Percentiles rank a stretch among this genome's conserved stretches.
Evolutionary conservation across 495 filamentous ascomycete genomes (phyloP).

Genomic region (Hyaloscypha bicolor): DNA sequence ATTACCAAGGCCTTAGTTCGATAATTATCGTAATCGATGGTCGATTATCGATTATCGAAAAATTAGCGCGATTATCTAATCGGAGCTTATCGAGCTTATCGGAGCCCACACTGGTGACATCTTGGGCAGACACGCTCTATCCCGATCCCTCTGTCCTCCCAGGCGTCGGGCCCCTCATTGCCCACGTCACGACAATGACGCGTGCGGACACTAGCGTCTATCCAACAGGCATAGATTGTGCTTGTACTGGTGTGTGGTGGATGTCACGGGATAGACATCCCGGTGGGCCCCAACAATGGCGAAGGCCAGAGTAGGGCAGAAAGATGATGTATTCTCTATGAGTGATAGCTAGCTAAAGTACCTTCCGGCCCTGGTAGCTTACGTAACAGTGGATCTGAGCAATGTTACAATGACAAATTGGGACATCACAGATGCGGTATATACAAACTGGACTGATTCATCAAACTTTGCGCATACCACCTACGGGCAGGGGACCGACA

Average conservation of each 20-base stretch:
- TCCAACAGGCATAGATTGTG: conserved; percentile 6
- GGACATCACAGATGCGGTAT: background rate
- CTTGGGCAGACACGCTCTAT: background rate
- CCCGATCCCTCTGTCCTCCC: background rate
- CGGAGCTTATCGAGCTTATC: no score
- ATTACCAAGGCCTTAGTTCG: no score
- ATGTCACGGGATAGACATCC: no score
- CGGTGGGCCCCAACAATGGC: no score
- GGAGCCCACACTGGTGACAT: no score
- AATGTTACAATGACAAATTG: background rate
- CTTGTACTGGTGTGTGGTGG: conserved; percentile 7
- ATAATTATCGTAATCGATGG: no score
- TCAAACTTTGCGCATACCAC: background rate
- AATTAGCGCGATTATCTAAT: no score
- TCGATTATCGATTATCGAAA: no score
- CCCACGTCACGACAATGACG: conserved; percentile 4
- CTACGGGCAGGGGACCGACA: background rate
- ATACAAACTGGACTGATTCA: background rate
- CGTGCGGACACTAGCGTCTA: background rate
- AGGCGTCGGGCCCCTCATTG: conserved; percentile 4
- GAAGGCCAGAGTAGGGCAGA: no score
- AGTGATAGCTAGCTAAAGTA: no score
- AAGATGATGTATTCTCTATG: no score
- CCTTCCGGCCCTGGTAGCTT: no score
- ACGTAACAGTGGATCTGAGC: background rate